Percentiles rank a stretch among this genome's conserved stretches.
phyloP scores from a whole-genome alignment of 352 stramenopile genomes.

The Phytophthora niederhauseri region DNA sequence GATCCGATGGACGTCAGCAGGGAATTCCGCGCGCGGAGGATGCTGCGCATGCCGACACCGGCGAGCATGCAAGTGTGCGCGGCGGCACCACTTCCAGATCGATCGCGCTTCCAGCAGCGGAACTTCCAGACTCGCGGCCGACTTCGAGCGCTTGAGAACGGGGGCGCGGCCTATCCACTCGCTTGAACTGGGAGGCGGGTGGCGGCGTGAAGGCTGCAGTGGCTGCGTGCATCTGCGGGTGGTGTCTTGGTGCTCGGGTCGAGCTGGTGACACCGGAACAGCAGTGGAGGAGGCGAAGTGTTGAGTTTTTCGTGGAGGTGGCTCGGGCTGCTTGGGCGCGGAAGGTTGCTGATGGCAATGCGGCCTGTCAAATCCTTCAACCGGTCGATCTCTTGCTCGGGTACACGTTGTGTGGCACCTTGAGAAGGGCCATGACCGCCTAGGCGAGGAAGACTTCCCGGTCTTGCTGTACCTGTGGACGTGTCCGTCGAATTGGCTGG shows the following conservation, averaged over 20 bases:
- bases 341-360: neutral
- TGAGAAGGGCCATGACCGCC: neutral
- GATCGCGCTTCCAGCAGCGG: slow-evolving; percentile 16
- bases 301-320: neutral
- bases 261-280: slow-evolving; percentile 8
- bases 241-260: neutral
- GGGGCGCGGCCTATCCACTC: neutral
- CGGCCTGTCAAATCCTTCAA: neutral
- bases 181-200: neutral
- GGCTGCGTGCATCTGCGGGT: neutral
- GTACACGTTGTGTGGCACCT: neutral
- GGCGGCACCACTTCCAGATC: slow-evolving; percentile 23
- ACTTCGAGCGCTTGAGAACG: slow-evolving; percentile 10
- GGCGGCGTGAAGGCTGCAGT: slow-evolving; percentile 1
- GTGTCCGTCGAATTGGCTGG: neutral
- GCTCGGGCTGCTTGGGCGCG: neutral
- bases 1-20: slow-evolving; percentile 24
- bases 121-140: slow-evolving; percentile 11
- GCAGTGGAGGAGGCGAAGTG: neutral
- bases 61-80: slow-evolving; percentile 23
- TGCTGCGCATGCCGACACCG: slow-evolving; percentile 4
- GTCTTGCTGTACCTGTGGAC: too few species aligned
- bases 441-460: too few species aligned
- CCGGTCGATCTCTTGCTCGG: neutral
- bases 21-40: neutral